phyloP scores from a whole-genome alignment of 768 basidiomycete genomes.

The Trametes coccinea region DNA sequence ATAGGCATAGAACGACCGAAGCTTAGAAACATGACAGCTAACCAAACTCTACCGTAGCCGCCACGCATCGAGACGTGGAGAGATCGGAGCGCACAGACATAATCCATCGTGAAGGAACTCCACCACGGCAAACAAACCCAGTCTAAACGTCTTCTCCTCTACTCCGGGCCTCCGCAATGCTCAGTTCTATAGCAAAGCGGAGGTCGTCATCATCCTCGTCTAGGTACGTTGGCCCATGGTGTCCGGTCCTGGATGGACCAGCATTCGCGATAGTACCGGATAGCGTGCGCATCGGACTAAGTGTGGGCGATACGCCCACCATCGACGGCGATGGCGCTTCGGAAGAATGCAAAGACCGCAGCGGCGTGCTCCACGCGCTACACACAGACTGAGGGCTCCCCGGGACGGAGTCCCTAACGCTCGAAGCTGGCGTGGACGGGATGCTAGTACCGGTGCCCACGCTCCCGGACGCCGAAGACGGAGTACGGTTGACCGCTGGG shows the following conservation, averaged over 20 bases:
- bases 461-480: conserved; percentile 27
- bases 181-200: conserved; percentile 65
- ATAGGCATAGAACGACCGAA: too few species aligned
- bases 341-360: conserved; percentile 26
- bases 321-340: conserved; percentile 25
- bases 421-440: conserved; percentile 16
- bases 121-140: neutral
- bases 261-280: neutral
- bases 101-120: neutral
- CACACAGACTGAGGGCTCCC: conserved; percentile 27
- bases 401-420: conserved; percentile 19
- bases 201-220: conserved; percentile 65
- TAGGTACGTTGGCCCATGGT: neutral
- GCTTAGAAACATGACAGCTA: too few species aligned
- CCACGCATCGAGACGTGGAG: too few species aligned
- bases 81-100: neutral
- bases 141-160: conserved; percentile 30
- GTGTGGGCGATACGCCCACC: conserved; percentile 11
- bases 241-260: neutral
- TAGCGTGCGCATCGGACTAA: conserved; percentile 8
- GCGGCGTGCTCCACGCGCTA: conserved; percentile 36
- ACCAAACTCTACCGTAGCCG: too few species aligned
- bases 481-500: conserved; percentile 36
- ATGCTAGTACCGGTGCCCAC: conserved; percentile 16
- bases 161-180: conserved; percentile 62